A percentile compares a stretch with the other conserved stretches of the same genome.
Conservation (phyloP, 2,329 filamentous ascomycete genomes). For the Bipolaris zeicola region DNA sequence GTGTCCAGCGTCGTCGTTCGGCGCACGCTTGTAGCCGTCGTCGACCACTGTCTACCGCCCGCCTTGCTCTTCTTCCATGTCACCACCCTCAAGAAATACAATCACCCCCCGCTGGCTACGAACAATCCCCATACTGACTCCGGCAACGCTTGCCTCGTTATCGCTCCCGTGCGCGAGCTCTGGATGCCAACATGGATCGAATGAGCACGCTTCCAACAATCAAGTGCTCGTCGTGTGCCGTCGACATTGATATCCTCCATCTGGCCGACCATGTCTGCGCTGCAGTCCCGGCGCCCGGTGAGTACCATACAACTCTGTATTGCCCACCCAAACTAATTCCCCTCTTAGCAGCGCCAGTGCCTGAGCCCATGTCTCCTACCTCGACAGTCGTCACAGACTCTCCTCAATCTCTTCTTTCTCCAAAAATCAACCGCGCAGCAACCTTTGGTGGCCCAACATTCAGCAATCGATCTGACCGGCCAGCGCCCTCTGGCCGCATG, state of each 20-base stretch:
- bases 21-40: constrained; percentile 24
- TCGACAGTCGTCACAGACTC: constrained; percentile 13
- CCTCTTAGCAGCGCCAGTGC: constrained; percentile 26
- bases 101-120: constrained; percentile 23
- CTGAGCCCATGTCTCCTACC: constrained; percentile 18
- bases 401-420: constrained; percentile 11
- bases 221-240: constrained; percentile 49
- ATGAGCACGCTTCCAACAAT: constrained; percentile 46
- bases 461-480: constrained; percentile 32
- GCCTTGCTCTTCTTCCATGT: constrained; percentile 31
- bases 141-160: constrained; percentile 13
- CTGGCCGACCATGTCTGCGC: constrained; percentile 85
- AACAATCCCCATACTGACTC: constrained; percentile 10
- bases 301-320: constrained; percentile 41
- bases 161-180: constrained; percentile 5
- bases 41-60: constrained; percentile 19
- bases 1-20: constrained; percentile 31
- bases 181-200: constrained; percentile 32
- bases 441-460: constrained; percentile 38
- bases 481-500: constrained; percentile 52
- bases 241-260: constrained; percentile 78
- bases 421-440: constrained; percentile 42
- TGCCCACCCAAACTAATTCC: constrained; percentile 9
- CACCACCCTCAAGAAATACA: constrained; percentile 26
- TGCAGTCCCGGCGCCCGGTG: constrained; percentile 48